phyloP scores from a whole-genome alignment of 2,329 filamentous ascomycete species.

The Aspergillus caelatus region DNA sequence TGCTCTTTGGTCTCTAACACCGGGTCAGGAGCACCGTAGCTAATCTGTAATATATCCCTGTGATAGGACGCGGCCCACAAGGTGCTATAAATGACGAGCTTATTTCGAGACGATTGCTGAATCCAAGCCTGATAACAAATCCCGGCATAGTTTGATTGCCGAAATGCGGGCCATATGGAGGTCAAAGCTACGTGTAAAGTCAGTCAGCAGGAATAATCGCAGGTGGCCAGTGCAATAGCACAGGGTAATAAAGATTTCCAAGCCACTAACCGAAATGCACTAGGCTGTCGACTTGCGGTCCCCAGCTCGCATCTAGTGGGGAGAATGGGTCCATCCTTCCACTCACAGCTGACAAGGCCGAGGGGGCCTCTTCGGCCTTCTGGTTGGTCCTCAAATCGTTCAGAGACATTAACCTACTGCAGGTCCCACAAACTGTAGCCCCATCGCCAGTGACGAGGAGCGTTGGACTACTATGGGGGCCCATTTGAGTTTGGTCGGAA shows the following conservation, averaged over 20 bases:
- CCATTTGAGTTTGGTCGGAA: not conserved
- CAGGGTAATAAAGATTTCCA: not conserved
- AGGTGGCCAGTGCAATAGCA: not conserved
- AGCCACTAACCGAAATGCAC: not conserved
- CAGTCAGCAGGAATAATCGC: not conserved
- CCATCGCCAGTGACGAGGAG: not conserved
- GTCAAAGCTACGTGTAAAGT: not conserved
- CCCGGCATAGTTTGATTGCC: not conserved
- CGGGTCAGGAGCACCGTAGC: not conserved
- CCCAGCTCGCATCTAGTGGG: not conserved
- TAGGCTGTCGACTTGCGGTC: not conserved
- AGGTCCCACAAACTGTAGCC: not conserved
- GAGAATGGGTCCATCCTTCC: slow-evolving; percentile 4
- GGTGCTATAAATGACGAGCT: slow-evolving; percentile 4
- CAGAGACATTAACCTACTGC: not conserved
- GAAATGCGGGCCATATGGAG: slow-evolving; percentile 3
- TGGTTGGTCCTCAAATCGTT: not conserved
- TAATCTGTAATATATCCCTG: slow-evolving; percentile 13
- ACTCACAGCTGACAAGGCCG: not conserved
- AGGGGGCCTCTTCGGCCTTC: not conserved
- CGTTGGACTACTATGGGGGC: not conserved
- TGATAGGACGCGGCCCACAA: slow-evolving; percentile 13
- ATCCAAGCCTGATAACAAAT: slow-evolving; percentile 9
- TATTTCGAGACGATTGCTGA: not conserved
- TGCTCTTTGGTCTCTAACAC: slow-evolving; percentile 10